These are phyloP conservation scores for Hypoxylon perforatum DNA, from an alignment of 495 filamentous ascomycete species.

Conservation along the genomic window DNA sequence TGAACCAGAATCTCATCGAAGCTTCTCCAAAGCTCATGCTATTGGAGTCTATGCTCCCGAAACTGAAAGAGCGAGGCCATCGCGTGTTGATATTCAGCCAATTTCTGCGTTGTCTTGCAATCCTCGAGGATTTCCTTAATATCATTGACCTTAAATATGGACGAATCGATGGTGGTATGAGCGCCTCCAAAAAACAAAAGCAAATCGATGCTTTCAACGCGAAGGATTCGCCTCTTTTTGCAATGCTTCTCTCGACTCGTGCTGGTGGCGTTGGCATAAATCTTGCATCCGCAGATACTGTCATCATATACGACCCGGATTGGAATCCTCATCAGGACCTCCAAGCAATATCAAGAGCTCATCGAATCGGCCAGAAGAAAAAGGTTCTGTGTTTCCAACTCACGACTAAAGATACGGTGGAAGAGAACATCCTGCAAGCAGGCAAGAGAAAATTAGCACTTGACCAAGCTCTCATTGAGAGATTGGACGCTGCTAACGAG, in stretches of 20 bases:
- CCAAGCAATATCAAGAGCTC: slow-evolving; percentile 91
- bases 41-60: slow-evolving; percentile 89
- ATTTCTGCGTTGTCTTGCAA: slow-evolving; percentile 87
- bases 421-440: slow-evolving; percentile 97
- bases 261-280: slow-evolving; percentile 98
- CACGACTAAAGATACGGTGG: slow-evolving; percentile 85
- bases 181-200: slow-evolving; percentile 86
- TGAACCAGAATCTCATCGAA: slow-evolving; percentile 84
- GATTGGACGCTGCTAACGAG: slow-evolving; percentile 82
- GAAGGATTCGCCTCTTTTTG: slow-evolving; percentile 82
- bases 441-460: slow-evolving; percentile 95
- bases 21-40: slow-evolving; percentile 91
- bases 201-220: slow-evolving; percentile 94
- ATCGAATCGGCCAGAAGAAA: slow-evolving; percentile 95
- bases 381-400: slow-evolving; percentile 96
- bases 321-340: slow-evolving; percentile 99
- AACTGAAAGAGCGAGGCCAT: slow-evolving; percentile 87
- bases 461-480: slow-evolving; percentile 92
- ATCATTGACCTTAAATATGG: slow-evolving; percentile 75
- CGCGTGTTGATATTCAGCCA: slow-evolving; percentile 96
- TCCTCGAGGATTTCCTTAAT: slow-evolving; percentile 90
- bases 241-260: slow-evolving; percentile 91
- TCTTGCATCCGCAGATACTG: slow-evolving; percentile 94
- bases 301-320: slow-evolving; percentile 97
- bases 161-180: slow-evolving; percentile 86